Percentiles rank a stretch among this genome's conserved stretches.
Conservation (phyloP, 129 eudicot genomes). For the Artemisia tridentata region DNA sequence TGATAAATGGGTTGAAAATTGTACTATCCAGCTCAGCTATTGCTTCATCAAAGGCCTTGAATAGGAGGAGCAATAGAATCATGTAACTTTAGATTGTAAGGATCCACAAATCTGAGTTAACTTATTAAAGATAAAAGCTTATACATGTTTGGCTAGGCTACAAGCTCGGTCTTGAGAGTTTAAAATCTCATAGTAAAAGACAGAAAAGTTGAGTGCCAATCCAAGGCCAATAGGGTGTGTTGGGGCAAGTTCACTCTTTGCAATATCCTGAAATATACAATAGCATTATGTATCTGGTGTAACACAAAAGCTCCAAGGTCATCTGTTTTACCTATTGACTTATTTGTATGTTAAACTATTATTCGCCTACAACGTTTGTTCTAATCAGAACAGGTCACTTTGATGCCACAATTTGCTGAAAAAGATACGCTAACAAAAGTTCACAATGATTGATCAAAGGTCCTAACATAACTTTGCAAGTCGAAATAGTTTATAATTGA, state of each 20-base stretch:
- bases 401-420: background rate
- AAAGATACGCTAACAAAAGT: background rate
- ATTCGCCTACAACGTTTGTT: background rate
- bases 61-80: background rate
- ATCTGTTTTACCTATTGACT: no score
- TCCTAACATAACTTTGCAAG: background rate
- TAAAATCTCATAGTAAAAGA: slow-evolving; percentile 62
- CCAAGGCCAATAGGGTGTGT: slow-evolving; percentile 62
- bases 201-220: slow-evolving; percentile 53
- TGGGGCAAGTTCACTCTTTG: slow-evolving; percentile 49
- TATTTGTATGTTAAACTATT: background rate
- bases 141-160: slow-evolving; percentile 59
- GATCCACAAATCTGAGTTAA: background rate
- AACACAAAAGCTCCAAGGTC: no score
- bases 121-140: background rate
- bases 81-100: slow-evolving; percentile 2
- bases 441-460: background rate
- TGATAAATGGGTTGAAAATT: no score
- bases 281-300: no score
- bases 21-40: slow-evolving; percentile 44
- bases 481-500: no score
- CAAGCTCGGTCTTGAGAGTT: slow-evolving; percentile 60
- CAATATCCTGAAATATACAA: slow-evolving; percentile 41
- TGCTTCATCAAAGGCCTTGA: slow-evolving; percentile 43
- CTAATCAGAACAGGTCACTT: background rate